Percentiles rank a stretch among this genome's conserved stretches.
These are phyloP conservation scores for Obba rivulosa DNA, from an alignment of 768 basidiomycete genomes.

Conservation along the genomic window DNA sequence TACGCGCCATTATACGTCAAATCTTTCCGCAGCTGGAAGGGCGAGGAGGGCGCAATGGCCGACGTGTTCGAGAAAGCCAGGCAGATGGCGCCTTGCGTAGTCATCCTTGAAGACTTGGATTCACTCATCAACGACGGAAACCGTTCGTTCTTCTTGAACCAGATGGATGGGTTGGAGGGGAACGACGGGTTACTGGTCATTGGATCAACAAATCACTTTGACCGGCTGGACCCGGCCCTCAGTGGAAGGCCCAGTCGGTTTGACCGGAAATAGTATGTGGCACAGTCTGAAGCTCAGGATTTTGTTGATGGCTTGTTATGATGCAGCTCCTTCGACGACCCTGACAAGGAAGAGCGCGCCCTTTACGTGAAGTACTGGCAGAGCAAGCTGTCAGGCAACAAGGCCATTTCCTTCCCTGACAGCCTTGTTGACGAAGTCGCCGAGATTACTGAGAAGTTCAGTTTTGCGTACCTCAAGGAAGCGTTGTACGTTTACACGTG, in stretches of 20 bases:
- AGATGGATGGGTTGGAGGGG: constrained; percentile 73
- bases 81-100: constrained; percentile 57
- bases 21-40: constrained; percentile 62
- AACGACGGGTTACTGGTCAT: constrained; percentile 80
- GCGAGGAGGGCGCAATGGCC: constrained; percentile 65
- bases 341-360: constrained; percentile 54
- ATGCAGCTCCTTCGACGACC: constrained; percentile 65
- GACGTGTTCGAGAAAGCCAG: constrained; percentile 71
- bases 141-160: constrained; percentile 85
- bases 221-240: constrained; percentile 70
- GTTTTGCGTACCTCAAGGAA: constrained; percentile 87
- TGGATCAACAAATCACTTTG: constrained; percentile 81
- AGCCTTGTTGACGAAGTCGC: constrained; percentile 56
- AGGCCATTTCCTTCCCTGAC: constrained; percentile 63
- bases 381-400: constrained; percentile 60
- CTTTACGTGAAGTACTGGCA: constrained; percentile 81
- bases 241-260: constrained; percentile 79
- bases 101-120: constrained; percentile 67
- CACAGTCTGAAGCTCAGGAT: background rate
- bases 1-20: constrained; percentile 77
- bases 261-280: constrained; percentile 74
- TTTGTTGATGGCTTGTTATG: background rate
- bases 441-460: constrained; percentile 58
- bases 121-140: constrained; percentile 74
- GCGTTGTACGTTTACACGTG: constrained; percentile 61